These are phyloP conservation scores for Venturia carpophila DNA, from an alignment of 2,329 filamentous ascomycete genomes.

Conservation along the genomic window DNA sequence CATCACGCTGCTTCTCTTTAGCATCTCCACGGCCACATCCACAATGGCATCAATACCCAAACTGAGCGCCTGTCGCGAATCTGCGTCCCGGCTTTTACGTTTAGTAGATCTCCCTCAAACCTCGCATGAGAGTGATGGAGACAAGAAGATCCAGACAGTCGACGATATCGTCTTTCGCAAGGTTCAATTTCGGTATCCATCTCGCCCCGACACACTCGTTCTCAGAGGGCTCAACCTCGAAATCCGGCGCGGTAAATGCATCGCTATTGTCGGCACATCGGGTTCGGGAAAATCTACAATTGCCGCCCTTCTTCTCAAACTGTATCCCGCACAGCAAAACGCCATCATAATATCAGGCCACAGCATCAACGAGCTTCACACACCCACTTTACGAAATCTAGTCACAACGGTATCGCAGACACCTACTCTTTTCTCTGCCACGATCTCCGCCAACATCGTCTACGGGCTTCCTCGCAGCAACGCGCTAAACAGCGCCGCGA, in stretches of 20 bases:
- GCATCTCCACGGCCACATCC: constrained; percentile 62
- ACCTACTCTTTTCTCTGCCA: constrained; percentile 69
- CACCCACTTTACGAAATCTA: constrained; percentile 49
- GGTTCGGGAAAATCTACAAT: constrained; percentile 91
- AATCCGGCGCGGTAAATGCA: constrained; percentile 56
- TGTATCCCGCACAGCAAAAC: constrained; percentile 43
- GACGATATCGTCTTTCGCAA: constrained; percentile 53
- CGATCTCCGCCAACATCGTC: constrained; percentile 70
- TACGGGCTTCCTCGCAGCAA: constrained; percentile 59
- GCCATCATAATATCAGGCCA: constrained; percentile 43
- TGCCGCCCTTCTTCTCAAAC: constrained; percentile 61
- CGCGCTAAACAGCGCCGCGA: constrained; percentile 24
- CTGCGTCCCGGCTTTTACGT: constrained; percentile 63
- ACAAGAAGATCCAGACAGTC: constrained; percentile 35
- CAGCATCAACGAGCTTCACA: constrained; percentile 53
- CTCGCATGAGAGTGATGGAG: constrained; percentile 53
- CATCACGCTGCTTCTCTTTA: constrained; percentile 76
- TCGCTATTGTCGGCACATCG: constrained; percentile 73
- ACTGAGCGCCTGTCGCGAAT: constrained; percentile 64
- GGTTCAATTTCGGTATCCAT: constrained; percentile 66
- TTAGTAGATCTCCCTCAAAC: constrained; percentile 54
- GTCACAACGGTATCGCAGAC: constrained; percentile 63
- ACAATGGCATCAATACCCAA: constrained; percentile 73
- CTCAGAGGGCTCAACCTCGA: constrained; percentile 59
- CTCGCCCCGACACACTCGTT: constrained; percentile 44